Conservation (phyloP, 176 grass and related monocot species). For the Raddia distichophylla region DNA sequence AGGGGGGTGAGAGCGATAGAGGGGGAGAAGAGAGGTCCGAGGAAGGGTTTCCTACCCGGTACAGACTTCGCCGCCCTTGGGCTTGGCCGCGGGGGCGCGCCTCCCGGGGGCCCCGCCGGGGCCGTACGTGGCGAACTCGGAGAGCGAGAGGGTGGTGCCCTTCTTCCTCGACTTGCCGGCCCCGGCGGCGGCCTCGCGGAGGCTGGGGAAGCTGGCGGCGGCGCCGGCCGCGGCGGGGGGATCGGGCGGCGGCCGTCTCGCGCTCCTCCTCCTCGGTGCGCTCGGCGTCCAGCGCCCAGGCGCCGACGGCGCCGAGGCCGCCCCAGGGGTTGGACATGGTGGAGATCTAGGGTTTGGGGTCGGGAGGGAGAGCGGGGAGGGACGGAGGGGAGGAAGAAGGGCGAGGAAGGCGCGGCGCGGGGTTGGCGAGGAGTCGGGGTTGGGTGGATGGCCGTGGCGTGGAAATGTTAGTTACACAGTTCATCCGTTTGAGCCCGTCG, state of each 20-base stretch:
- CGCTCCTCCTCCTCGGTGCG: constrained; percentile 78
- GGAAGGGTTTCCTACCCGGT: too few species aligned
- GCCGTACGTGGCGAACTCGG: constrained; percentile 56
- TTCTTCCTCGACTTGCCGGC: constrained; percentile 71
- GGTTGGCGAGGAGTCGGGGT: constrained; percentile 8
- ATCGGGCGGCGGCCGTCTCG: constrained; percentile 24
- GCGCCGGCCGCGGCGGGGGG: too few species aligned
- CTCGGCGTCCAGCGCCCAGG: constrained; percentile 90
- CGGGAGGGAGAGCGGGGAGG: background rate
- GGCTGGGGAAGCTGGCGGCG: constrained; percentile 62
- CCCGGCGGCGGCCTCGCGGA: constrained; percentile 53
- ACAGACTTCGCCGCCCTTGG: background rate
- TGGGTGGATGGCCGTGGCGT: too few species aligned
- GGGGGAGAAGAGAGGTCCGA: too few species aligned
- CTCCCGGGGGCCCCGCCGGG: constrained; percentile 20
- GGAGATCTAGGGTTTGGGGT: constrained; percentile 43
- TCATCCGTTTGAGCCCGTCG: too few species aligned
- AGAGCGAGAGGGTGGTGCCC: constrained; percentile 50
- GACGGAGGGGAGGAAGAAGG: background rate
- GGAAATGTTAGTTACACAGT: too few species aligned
- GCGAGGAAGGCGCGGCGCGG: background rate
- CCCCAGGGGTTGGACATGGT: constrained; percentile 74
- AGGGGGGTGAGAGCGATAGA: too few species aligned
- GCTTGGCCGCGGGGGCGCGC: background rate
- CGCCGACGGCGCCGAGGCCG: constrained; percentile 68